phyloP scores from a whole-genome alignment of 2,329 filamentous ascomycete species.

The Fusarium globosum region DNA sequence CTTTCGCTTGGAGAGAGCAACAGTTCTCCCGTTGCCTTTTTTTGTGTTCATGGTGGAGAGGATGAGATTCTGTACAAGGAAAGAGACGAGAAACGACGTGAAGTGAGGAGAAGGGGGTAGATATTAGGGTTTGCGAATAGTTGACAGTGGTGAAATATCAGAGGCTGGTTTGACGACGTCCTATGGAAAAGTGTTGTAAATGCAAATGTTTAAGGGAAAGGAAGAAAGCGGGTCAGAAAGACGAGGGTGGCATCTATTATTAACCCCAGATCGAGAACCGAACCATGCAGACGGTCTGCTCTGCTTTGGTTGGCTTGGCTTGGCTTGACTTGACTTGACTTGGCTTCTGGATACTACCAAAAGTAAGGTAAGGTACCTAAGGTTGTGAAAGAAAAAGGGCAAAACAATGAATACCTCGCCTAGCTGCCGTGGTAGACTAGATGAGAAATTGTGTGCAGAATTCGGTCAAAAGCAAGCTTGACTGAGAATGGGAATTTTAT shows the following conservation, averaged over 20 bases:
- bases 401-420: not conserved
- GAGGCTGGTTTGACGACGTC: not conserved
- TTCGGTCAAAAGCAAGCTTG: not conserved
- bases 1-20: conserved; percentile 49
- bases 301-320: not conserved
- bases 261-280: conserved; percentile 29
- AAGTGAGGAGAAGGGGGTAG: not conserved
- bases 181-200: conserved; percentile 23
- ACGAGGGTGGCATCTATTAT: conserved; percentile 39
- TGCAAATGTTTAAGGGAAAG: not conserved
- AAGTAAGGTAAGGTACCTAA: no score
- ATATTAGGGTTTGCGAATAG: not conserved
- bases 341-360: conserved; percentile 1
- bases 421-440: not conserved
- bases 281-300: conserved; percentile 9
- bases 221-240: conserved; percentile 39
- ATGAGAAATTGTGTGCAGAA: not conserved
- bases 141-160: conserved; percentile 1
- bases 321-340: conserved; percentile 13
- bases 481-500: not conserved
- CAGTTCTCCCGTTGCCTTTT: conserved; percentile 46
- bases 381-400: not conserved
- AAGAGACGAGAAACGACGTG: not conserved
- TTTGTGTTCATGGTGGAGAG: conserved; percentile 46
- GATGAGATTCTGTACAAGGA: not conserved